Conservation (phyloP, 257 asterid species). For the Nyctanthes arbortristis region DNA sequence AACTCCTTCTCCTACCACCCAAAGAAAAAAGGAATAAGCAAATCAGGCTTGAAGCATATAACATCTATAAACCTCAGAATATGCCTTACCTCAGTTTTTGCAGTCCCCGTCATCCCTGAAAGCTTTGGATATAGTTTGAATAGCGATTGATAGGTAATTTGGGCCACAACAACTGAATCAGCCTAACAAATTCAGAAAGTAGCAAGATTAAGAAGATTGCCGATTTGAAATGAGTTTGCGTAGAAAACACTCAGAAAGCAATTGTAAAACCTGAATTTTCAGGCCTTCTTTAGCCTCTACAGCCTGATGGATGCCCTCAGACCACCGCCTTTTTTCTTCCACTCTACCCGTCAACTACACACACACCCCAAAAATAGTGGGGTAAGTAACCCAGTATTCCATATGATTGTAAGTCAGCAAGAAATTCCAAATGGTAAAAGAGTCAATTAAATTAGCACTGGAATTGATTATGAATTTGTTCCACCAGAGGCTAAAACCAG, state of each 20-base stretch:
- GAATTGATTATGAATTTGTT: not conserved
- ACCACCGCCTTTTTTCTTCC: constrained; percentile 96
- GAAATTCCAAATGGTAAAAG: not conserved
- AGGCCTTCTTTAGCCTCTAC: constrained; percentile 99
- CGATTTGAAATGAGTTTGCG: not conserved
- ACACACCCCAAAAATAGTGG: constrained; percentile 9
- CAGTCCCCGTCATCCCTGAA: constrained; percentile 99
- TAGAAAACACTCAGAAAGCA: constrained; percentile 15
- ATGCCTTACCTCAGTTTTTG: constrained; percentile 83
- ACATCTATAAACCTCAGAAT: no score
- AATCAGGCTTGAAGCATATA: no score
- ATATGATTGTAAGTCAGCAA: not conserved
- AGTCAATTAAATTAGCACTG: not conserved
- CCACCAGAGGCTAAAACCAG: not conserved
- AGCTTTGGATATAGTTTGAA: constrained; percentile 96
- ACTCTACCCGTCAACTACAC: constrained; percentile 95
- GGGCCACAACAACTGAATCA: constrained; percentile 96
- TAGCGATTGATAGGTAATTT: constrained; percentile 95
- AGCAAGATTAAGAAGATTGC: constrained; percentile 14
- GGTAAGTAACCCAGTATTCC: constrained; percentile 5
- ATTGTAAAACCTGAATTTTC: constrained; percentile 65
- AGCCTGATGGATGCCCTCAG: constrained; percentile 98
- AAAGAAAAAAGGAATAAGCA: constrained; percentile 6
- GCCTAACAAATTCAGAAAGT: constrained; percentile 53
- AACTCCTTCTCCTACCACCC: constrained; percentile 97